Evolutionary conservation across 2,329 filamentous ascomycete species (phyloP).

Genomic region (Exophiala phaeomuriformis): DNA sequence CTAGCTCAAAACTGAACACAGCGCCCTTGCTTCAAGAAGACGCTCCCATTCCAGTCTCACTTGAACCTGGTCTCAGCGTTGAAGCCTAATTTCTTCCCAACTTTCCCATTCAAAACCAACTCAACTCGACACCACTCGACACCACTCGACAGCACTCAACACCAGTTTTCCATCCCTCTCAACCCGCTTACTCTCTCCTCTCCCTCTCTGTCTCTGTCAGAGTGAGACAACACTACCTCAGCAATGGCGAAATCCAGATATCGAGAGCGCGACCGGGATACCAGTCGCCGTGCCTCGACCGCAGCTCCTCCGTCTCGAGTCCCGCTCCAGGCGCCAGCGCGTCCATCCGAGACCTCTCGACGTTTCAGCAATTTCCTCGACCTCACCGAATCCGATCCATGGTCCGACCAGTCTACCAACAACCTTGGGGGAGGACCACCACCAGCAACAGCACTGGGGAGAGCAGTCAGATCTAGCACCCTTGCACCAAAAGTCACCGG

Average conservation of each 20-base stretch:
- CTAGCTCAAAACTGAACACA: too few species aligned
- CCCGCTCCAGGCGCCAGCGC: slow-evolving; percentile 1
- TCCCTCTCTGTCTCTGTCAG: too few species aligned
- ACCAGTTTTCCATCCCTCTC: neutral
- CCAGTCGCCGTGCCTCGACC: too few species aligned
- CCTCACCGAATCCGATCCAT: slow-evolving; percentile 8
- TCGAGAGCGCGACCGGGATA: neutral
- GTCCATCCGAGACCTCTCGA: neutral
- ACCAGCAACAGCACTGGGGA: too few species aligned
- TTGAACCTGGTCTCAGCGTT: too few species aligned
- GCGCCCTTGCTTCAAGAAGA: too few species aligned
- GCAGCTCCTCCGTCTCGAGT: neutral
- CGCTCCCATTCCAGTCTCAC: too few species aligned
- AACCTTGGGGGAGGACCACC: too few species aligned
- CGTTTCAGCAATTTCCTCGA: slow-evolving; percentile 3
- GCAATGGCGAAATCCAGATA: slow-evolving; percentile 4
- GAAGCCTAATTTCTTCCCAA: too few species aligned
- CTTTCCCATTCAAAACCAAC: too few species aligned
- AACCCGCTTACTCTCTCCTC: neutral
- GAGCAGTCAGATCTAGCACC: neutral
- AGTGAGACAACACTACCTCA: neutral
- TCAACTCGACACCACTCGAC: too few species aligned
- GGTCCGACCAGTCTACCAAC: neutral
- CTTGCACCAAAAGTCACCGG: slow-evolving; percentile 5
- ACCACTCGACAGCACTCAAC: too few species aligned